Evolutionary conservation across 73 alveolate species (phyloP).

Genomic region (Effrenium voratum): DNA sequence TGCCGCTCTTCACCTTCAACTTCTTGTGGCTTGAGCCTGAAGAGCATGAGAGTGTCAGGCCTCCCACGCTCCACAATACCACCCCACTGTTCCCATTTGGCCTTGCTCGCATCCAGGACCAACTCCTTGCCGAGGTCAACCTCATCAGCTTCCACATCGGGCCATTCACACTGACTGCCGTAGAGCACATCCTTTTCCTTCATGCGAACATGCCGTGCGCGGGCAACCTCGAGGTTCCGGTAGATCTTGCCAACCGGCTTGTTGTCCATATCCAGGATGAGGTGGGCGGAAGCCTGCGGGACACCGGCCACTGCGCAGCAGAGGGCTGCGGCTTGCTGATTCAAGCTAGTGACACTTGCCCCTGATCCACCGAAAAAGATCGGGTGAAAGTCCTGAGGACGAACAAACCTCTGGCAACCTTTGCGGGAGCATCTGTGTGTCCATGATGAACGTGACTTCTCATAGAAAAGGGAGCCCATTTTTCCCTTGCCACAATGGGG

Average conservation of each 20-base stretch:
- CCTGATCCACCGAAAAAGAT: neutral
- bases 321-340: neutral
- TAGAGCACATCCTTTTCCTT: neutral
- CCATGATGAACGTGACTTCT: no score
- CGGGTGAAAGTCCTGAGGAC: neutral
- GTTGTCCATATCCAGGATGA: neutral
- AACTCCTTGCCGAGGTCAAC: neutral
- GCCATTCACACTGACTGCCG: neutral
- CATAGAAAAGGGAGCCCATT: no score
- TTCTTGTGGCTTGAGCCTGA: neutral
- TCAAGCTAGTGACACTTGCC: neutral
- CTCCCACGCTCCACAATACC: neutral
- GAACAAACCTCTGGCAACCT: neutral
- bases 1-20: no score
- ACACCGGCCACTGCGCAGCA: neutral
- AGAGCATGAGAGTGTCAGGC: neutral
- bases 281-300: neutral
- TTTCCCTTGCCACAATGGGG: neutral
- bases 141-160: constrained; percentile 22
- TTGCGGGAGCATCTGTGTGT: neutral
- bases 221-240: neutral
- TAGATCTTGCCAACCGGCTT: neutral
- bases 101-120: neutral
- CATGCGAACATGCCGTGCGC: neutral
- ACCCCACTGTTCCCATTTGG: constrained; percentile 21